Percentiles rank a stretch among this genome's conserved stretches.
Evolutionary conservation across 2,329 filamentous ascomycete genomes (phyloP).

Genomic region (Onygenales sp.): DNA sequence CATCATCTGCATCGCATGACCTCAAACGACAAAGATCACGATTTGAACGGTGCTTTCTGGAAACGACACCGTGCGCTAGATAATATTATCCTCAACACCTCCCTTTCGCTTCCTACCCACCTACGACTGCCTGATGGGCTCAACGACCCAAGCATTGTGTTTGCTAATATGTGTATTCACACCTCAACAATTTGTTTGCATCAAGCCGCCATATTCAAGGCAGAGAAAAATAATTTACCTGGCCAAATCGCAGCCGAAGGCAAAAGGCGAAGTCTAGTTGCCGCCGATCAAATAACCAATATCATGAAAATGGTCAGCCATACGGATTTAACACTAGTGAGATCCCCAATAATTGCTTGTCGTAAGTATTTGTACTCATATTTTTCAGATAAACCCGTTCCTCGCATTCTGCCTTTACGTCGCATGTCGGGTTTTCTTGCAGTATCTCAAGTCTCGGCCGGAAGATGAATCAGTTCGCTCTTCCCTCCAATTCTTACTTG

Average conservation of each 20-base stretch:
- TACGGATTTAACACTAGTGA: slow-evolving; percentile 70
- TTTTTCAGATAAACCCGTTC: slow-evolving; percentile 77
- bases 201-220: slow-evolving; percentile 95
- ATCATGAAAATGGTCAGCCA: slow-evolving; percentile 95
- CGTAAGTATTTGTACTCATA: slow-evolving; percentile 10
- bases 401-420: slow-evolving; percentile 94
- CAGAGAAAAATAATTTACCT: slow-evolving; percentile 76
- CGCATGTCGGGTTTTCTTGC: slow-evolving; percentile 88
- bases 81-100: slow-evolving; percentile 79
- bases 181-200: slow-evolving; percentile 96
- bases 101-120: slow-evolving; percentile 68
- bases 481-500: slow-evolving; percentile 80
- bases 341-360: slow-evolving; percentile 23
- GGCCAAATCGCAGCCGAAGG: slow-evolving; percentile 74
- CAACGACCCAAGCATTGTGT: slow-evolving; percentile 73
- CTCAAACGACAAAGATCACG: slow-evolving; percentile 68
- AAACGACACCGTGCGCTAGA: slow-evolving; percentile 84
- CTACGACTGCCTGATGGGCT: slow-evolving; percentile 72
- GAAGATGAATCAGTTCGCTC: slow-evolving; percentile 68
- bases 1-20: slow-evolving; percentile 84
- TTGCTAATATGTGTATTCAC: slow-evolving; percentile 94
- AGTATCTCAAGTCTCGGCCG: slow-evolving; percentile 90
- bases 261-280: slow-evolving; percentile 85
- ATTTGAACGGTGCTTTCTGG: slow-evolving; percentile 93
- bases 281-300: slow-evolving; percentile 84